Percentiles rank a stretch among this genome's conserved stretches.
Evolutionary conservation across 1,284 basidiomycete genomes (phyloP).

Genomic region (Ustilago cynodontis): DNA sequence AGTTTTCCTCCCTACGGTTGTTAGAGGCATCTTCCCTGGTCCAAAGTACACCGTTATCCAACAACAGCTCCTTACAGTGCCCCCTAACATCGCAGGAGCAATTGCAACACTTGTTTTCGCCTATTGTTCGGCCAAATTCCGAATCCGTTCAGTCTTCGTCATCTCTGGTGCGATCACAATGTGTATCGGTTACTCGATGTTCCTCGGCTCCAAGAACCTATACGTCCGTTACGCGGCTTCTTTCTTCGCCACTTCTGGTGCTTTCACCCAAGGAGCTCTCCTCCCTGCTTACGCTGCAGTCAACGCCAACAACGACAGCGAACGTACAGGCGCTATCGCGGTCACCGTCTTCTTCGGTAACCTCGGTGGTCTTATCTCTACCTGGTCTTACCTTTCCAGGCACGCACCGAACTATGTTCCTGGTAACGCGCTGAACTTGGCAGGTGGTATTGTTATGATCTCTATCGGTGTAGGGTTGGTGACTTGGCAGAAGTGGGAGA

Average conservation of each 20-base stretch:
- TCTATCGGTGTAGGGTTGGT: constrained; percentile 22
- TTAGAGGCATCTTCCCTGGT: constrained; percentile 68
- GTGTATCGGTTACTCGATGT: constrained; percentile 66
- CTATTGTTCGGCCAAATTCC: constrained; percentile 67
- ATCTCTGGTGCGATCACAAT: constrained; percentile 62
- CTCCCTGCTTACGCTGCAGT: constrained; percentile 54
- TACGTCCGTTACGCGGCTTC: constrained; percentile 61
- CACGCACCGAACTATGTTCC: constrained; percentile 50
- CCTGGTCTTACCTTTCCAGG: constrained; percentile 60
- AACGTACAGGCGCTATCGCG: constrained; percentile 61
- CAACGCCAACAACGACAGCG: constrained; percentile 66
- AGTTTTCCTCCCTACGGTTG: constrained; percentile 70
- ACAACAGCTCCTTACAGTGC: constrained; percentile 70
- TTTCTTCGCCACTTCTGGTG: constrained; percentile 66
- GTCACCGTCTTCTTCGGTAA: constrained; percentile 66
- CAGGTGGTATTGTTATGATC: constrained; percentile 30
- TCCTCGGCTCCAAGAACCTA: constrained; percentile 53
- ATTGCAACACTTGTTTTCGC: constrained; percentile 57
- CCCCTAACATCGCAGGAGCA: constrained; percentile 68
- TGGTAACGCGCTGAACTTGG: constrained; percentile 51
- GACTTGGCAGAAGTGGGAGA: constrained; percentile 47
- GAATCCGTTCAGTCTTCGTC: constrained; percentile 60
- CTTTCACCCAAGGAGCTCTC: constrained; percentile 65
- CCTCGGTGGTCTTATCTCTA: constrained; percentile 63
- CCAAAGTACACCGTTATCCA: constrained; percentile 62